Conservation (phyloP, 179 eudicot species). For the Amaranthus tricolor region DNA sequence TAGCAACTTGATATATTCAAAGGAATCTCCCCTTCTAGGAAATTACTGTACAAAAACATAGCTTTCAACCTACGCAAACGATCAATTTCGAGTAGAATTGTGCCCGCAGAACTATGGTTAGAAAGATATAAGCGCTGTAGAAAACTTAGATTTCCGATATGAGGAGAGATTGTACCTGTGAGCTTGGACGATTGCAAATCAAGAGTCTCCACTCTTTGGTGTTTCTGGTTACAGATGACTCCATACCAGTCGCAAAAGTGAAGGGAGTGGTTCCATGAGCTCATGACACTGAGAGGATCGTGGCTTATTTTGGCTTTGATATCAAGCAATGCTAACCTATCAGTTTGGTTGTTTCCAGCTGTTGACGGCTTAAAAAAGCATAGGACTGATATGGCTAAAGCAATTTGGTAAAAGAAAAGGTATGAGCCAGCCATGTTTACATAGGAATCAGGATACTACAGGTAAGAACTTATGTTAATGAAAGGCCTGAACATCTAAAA, state of each 20-base stretch:
- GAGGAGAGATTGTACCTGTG: slow-evolving; percentile 18
- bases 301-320: slow-evolving; percentile 11
- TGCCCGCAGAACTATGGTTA: slow-evolving; percentile 9
- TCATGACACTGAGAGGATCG: slow-evolving; percentile 15
- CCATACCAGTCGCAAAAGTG: slow-evolving; percentile 19
- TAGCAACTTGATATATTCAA: slow-evolving; percentile 18
- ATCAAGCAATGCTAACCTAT: slow-evolving; percentile 8
- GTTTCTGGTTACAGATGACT: slow-evolving; percentile 5
- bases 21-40: slow-evolving; percentile 12
- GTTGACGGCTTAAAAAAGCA: neutral
- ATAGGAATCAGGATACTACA: no score
- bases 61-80: slow-evolving; percentile 7
- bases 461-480: no score
- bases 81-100: slow-evolving; percentile 15
- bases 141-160: slow-evolving; percentile 10
- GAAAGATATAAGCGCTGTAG: slow-evolving; percentile 3
- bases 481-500: no score
- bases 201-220: slow-evolving; percentile 1
- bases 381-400: neutral
- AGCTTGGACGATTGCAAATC: slow-evolving; percentile 5
- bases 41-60: slow-evolving; percentile 10
- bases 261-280: slow-evolving; percentile 18
- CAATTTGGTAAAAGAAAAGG: neutral
- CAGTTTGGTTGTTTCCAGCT: slow-evolving; percentile 7
- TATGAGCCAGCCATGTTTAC: no score